phyloP scores from a whole-genome alignment of 768 basidiomycete species.

The Suillus americanus region DNA sequence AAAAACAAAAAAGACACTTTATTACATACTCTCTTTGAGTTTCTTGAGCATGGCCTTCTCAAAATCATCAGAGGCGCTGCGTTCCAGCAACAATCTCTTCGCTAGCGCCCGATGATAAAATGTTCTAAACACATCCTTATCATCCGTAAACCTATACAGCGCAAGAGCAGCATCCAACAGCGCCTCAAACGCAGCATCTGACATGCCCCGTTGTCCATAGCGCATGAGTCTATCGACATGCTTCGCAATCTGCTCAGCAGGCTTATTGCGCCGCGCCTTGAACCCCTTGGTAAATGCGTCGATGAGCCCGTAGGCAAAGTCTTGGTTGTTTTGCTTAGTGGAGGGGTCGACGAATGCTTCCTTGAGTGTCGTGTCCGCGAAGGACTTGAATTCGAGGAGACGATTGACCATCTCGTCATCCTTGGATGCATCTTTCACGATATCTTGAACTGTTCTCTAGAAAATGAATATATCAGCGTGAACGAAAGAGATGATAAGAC shows the following conservation, averaged over 20 bases:
- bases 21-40: constrained; percentile 71
- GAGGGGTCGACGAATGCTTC: constrained; percentile 49
- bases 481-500: background rate
- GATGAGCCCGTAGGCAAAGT: constrained; percentile 64
- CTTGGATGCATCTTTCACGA: constrained; percentile 58
- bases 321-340: constrained; percentile 42
- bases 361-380: constrained; percentile 49
- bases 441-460: constrained; percentile 57
- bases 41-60: constrained; percentile 84
- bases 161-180: constrained; percentile 65
- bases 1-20: background rate
- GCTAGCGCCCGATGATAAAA: constrained; percentile 89
- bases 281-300: constrained; percentile 78
- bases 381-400: constrained; percentile 66
- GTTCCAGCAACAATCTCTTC: constrained; percentile 82
- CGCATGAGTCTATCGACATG: constrained; percentile 87
- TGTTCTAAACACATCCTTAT: constrained; percentile 91
- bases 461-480: background rate
- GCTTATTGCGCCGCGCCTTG: constrained; percentile 73
- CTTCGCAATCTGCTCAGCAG: constrained; percentile 92
- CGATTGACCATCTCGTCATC: constrained; percentile 81
- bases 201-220: constrained; percentile 71
- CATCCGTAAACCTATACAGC: constrained; percentile 84
- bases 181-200: constrained; percentile 61
- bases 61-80: constrained; percentile 84